phyloP scores from a whole-genome alignment of 306 rosid genomes.

The Dicorynia guianensis region DNA sequence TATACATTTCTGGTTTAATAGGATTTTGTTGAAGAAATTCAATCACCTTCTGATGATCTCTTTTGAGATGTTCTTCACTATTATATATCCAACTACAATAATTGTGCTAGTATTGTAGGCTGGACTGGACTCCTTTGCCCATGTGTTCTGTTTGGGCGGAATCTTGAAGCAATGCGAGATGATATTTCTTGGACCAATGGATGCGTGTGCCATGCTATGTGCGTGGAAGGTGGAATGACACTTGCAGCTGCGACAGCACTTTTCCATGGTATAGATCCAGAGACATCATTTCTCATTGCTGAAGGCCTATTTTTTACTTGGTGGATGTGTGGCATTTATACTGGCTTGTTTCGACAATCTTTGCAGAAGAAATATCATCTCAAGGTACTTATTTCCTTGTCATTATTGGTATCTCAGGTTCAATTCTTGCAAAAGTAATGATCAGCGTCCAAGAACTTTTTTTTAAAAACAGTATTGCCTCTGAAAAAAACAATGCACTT shows the following conservation, averaged over 20 bases:
- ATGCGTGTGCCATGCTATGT: constrained; percentile 62
- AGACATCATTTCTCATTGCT: constrained; percentile 54
- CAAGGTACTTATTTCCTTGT: constrained; percentile 42
- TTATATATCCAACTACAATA: constrained; percentile 9
- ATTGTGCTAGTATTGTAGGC: constrained; percentile 42
- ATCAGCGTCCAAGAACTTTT: not conserved
- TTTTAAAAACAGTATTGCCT: not conserved
- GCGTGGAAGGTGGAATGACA: constrained; percentile 61
- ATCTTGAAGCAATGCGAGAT: constrained; percentile 48
- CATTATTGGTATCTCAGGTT: not conserved
- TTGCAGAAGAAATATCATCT: constrained; percentile 66
- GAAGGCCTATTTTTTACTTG: constrained; percentile 60
- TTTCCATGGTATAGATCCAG: constrained; percentile 60
- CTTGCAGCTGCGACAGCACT: constrained; percentile 54
- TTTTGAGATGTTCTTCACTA: not conserved
- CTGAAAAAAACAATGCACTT: not conserved
- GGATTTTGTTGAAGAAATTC: not conserved
- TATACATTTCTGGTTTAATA: constrained; percentile 1
- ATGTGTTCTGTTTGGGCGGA: constrained; percentile 60
- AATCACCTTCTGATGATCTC: not conserved
- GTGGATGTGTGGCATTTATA: constrained; percentile 73
- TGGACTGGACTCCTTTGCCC: constrained; percentile 67
- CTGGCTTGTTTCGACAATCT: constrained; percentile 60
- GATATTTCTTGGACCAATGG: constrained; percentile 62
- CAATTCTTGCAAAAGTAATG: not conserved